Evolutionary conservation across 257 asterid genomes (phyloP).

Genomic region (Gynochthodes officinalis): DNA sequence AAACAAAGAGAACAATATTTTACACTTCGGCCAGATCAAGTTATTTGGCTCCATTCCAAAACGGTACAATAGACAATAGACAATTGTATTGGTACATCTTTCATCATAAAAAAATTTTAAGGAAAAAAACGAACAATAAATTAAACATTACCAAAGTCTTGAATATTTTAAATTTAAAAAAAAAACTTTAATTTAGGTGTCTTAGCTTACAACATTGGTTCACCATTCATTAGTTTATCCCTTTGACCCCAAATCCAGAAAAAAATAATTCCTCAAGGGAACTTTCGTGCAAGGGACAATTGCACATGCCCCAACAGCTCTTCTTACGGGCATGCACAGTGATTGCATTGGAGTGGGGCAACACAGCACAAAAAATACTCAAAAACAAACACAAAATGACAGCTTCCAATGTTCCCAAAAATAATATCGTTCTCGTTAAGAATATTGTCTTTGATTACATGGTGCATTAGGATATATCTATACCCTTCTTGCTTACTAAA

Average conservation of each 20-base stretch:
- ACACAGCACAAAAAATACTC: constrained; percentile 11
- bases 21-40: too few relatives aligned
- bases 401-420: constrained; percentile 9
- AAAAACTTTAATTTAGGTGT: too few relatives aligned
- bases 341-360: constrained; percentile 30
- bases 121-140: too few relatives aligned
- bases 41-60: too few relatives aligned
- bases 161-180: too few relatives aligned
- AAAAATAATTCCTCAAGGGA: background rate
- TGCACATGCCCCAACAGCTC: constrained; percentile 30
- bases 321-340: constrained; percentile 27
- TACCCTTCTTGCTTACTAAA: background rate
- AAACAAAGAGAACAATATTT: too few relatives aligned
- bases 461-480: background rate
- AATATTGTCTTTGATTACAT: background rate
- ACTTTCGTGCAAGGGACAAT: constrained; percentile 5
- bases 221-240: background rate
- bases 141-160: too few relatives aligned
- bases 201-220: background rate
- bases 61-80: too few relatives aligned
- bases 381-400: constrained; percentile 10
- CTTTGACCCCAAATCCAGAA: background rate
- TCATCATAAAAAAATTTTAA: too few relatives aligned
- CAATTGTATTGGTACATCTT: too few relatives aligned
- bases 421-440: background rate